Evolutionary conservation across 495 filamentous ascomycete genomes (phyloP).

Genomic region (Aspergillus ellipticus): DNA sequence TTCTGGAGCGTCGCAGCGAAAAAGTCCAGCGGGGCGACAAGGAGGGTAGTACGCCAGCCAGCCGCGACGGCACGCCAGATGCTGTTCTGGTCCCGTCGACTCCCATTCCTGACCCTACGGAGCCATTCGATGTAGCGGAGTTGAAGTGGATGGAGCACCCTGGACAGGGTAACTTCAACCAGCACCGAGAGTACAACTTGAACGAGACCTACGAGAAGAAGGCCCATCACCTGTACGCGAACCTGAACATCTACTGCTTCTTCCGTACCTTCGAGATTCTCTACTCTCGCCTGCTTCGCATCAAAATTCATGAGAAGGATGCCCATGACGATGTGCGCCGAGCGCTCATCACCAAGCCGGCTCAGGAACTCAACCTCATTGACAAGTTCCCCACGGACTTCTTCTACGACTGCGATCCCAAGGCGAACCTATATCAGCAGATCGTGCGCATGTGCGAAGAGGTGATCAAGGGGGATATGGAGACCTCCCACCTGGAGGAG

Average conservation of each 20-base stretch:
- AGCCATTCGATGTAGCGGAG: slow-evolving; percentile 43
- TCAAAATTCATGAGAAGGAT: slow-evolving; percentile 72
- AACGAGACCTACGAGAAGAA: slow-evolving; percentile 77
- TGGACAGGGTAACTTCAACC: slow-evolving; percentile 45
- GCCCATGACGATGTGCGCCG: slow-evolving; percentile 70
- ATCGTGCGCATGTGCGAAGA: slow-evolving; percentile 65
- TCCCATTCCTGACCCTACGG: slow-evolving; percentile 43
- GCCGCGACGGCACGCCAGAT: slow-evolving; percentile 83
- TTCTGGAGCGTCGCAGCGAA: slow-evolving; percentile 71
- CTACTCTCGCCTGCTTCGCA: slow-evolving; percentile 73
- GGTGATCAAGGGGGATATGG: slow-evolving; percentile 69
- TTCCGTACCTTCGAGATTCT: slow-evolving; percentile 86
- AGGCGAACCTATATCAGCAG: slow-evolving; percentile 66
- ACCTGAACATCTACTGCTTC: slow-evolving; percentile 86
- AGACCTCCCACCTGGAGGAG: slow-evolving; percentile 79
- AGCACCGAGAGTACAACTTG: slow-evolving; percentile 62
- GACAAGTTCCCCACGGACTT: slow-evolving; percentile 77
- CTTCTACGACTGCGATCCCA: slow-evolving; percentile 62
- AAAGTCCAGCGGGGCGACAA: slow-evolving; percentile 63
- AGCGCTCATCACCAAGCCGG: slow-evolving; percentile 65
- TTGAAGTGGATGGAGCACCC: slow-evolving; percentile 61
- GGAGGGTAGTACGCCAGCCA: slow-evolving; percentile 70
- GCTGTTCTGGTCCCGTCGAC: slow-evolving; percentile 55
- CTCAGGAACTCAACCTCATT: slow-evolving; percentile 70
- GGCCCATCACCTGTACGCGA: slow-evolving; percentile 82